Conservation (phyloP, 1,139 yeast species). For the Eremothecium sinecaudum region DNA sequence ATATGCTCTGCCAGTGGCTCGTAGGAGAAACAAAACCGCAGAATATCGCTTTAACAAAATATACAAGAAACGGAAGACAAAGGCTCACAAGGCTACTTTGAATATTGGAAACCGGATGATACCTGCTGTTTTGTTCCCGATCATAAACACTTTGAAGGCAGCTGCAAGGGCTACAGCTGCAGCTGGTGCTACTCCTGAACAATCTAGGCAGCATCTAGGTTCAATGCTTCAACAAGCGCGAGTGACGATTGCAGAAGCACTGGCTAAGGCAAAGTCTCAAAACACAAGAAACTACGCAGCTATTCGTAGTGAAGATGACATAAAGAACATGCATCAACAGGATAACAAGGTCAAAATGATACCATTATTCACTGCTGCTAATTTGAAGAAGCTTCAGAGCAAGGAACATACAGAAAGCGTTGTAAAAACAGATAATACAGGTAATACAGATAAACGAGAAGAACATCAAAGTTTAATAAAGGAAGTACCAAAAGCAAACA, state of each 20-base stretch:
- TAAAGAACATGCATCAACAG: slow-evolving; percentile 5
- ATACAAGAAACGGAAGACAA: slow-evolving; percentile 8
- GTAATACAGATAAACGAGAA: neutral
- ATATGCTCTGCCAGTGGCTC: slow-evolving; percentile 25
- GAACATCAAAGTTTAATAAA: neutral
- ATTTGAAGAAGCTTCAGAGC: slow-evolving; percentile 14
- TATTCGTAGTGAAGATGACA: slow-evolving; percentile 14
- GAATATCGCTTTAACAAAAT: neutral
- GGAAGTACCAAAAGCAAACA: neutral
- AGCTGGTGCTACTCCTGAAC: slow-evolving; percentile 27
- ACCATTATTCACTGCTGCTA: slow-evolving; percentile 21
- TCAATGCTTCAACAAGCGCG: slow-evolving; percentile 30
- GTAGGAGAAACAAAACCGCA: slow-evolving; percentile 18
- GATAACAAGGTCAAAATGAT: slow-evolving; percentile 9
- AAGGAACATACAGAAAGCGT: slow-evolving; percentile 5
- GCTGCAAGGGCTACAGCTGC: slow-evolving; percentile 30
- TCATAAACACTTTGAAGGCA: slow-evolving; percentile 27
- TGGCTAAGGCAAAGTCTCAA: slow-evolving; percentile 43
- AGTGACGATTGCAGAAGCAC: slow-evolving; percentile 55
- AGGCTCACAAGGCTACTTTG: slow-evolving; percentile 4
- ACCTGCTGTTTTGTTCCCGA: slow-evolving; percentile 25
- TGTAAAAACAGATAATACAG: neutral
- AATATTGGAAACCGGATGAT: slow-evolving; percentile 18
- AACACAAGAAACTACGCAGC: slow-evolving; percentile 10
- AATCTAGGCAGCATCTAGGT: slow-evolving; percentile 24